Evolutionary conservation across 306 rosid genomes (phyloP).

Genomic region (Fagus sylvatica): DNA sequence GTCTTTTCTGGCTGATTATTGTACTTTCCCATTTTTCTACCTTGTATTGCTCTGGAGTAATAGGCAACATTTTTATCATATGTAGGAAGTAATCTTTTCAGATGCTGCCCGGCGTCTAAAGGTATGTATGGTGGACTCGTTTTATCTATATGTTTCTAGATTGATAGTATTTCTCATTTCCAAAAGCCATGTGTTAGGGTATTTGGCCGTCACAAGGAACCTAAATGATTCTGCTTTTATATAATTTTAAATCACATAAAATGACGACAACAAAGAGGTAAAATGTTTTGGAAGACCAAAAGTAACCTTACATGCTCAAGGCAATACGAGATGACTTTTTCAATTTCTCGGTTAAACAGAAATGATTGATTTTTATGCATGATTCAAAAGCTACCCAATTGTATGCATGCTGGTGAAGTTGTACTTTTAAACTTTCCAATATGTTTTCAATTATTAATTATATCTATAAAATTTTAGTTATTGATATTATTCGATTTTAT

Average conservation of each 20-base stretch:
- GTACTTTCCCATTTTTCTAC: slow-evolving; percentile 24
- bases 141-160: slow-evolving; percentile 12
- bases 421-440: slow-evolving; percentile 9
- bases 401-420: slow-evolving; percentile 14
- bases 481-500: slow-evolving; percentile 21
- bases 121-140: slow-evolving; percentile 39
- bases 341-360: slow-evolving; percentile 5
- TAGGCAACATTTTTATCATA: slow-evolving; percentile 32
- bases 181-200: background rate
- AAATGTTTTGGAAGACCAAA: background rate
- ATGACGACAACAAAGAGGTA: background rate
- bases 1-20: slow-evolving; percentile 13
- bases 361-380: background rate
- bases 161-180: background rate
- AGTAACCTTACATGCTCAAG: background rate
- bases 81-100: slow-evolving; percentile 73
- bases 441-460: background rate
- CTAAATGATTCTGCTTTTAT: slow-evolving; percentile 1
- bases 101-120: slow-evolving; percentile 58
- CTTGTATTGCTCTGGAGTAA: slow-evolving; percentile 26
- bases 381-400: slow-evolving; percentile 10
- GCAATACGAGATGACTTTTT: slow-evolving; percentile 19
- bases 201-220: slow-evolving; percentile 3
- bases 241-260: slow-evolving; percentile 14
- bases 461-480: background rate